Base-by-base conservation (phyloP, 805 yeast genomes). In the Monosporozyma siamensis region DNA sequence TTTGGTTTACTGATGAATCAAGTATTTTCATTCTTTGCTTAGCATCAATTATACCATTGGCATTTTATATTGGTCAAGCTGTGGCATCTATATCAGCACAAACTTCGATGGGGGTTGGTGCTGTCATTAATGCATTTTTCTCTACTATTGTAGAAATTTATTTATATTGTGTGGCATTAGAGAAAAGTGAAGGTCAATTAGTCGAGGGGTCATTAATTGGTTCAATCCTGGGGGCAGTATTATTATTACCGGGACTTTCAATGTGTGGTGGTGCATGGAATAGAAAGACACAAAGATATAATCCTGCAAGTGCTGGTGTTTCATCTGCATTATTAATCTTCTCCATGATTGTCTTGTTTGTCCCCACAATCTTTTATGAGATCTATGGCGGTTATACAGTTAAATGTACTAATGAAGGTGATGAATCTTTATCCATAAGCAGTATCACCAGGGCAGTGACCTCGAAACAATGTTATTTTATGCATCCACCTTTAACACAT, bases 31-130 rank as follows among this genome's bases (percentile, higher is more conserved):
- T 77, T 36, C 65, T 87, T 14, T 83, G 96, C 59, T 65, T 92
- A 44, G 70, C 83, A 39, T 84, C 96, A 1, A 86, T 92, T 45
- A 75, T 92, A 29, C 98, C 98, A 6, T 69, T 92, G 50, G 97
- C 98, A 0, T 90, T 92, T 59, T 92, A 88, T 64, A 89, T 92
- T 53, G 98, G 98, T 3, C 97, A 90, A 63, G 97, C 97, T 5
- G 98, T 92, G n/a, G 98, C 98, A 0, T 89, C 97, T 2, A 92
- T 92, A 45, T 84, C 95, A 6, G 97, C 98, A 0, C 98, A 92
- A 66, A 86, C 97, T 0, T 89, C 97, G 0, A 92, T 92, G 98
- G 97, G 97, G 23, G 79, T 92, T 46, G 97, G 97, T 68, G 98
- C 98, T 1, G 96, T 89, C 0, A 88, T 92, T 53, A 92, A 92